Evolutionary conservation across 352 stramenopile species (phyloP), one percentile per base, ranked within the genome.

Genomic region (Phytophthora gonapodyides): DNA sequence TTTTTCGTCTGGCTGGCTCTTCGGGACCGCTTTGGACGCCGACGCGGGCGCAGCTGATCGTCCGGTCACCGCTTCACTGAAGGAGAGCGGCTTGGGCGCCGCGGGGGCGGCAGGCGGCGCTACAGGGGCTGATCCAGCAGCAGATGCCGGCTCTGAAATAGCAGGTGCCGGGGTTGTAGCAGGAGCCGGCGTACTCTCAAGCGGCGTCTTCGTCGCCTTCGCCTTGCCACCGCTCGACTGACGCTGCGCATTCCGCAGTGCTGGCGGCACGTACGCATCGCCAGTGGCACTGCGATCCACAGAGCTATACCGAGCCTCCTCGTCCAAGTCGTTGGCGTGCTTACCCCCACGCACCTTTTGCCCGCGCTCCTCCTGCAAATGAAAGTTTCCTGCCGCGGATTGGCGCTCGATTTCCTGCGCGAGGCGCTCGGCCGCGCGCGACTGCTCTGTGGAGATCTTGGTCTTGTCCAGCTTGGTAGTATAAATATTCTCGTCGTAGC

Each of bases 401-500:
- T 97, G 88, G 17, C 75, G 78, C 70, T 99, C 94, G 71, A 99
- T 99, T 71, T 99, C 93, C 34, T 82, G 78, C 16, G 97, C 97
- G 37, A 99, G 84, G 27, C 91, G 84, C 69, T 98, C 96, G 3
- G 97, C 97, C 19, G 92, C 78, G 1, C 75, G 75, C 33, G 87
- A 82, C 69, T 98, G 91, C 48, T 85, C 76, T 15, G 63, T 78
- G 31, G 97, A 97, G 43, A 99, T 87, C 56, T 93, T 91, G 44
- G 70, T 72, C 69, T 96, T 97, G 73, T 99, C 94, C 19, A 99
- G 80, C 70, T 92, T 88, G 15, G 97, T 99, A 2, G 97, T 99
- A 84, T 99, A 99, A 35, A 99, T 71, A 80, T 97, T 99, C 72
- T 99, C 97, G 70, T 99, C 96, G 64, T 94, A 99, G 8, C 82